These are phyloP conservation scores for Fusarium begoniae DNA, from an alignment of 2,329 filamentous ascomycete species.

Conservation along the genomic window DNA sequence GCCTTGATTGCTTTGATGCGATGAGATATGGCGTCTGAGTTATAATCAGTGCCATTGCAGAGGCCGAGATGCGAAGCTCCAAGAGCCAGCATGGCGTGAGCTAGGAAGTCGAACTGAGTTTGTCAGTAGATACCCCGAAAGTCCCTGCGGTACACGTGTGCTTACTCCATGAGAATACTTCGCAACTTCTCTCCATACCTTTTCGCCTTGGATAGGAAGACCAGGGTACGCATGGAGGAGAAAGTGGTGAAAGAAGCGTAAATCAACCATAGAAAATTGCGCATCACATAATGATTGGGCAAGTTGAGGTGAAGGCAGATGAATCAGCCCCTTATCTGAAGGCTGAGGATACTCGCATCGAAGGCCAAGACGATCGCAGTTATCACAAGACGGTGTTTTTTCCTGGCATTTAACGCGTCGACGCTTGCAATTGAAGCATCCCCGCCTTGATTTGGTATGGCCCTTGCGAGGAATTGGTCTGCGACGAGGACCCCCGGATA, in stretches of 20 bases:
- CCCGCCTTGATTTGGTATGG: neutral
- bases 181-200: neutral
- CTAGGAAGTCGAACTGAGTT: neutral
- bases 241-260: neutral
- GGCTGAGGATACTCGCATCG: neutral
- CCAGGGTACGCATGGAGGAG: neutral
- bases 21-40: neutral
- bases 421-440: neutral
- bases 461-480: neutral
- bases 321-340: rapidly evolving
- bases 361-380: neutral
- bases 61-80: neutral
- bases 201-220: neutral
- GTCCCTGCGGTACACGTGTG: rapidly evolving
- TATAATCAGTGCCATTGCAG: neutral
- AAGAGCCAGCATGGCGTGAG: neutral
- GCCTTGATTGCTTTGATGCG: neutral
- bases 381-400: neutral
- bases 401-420: neutral
- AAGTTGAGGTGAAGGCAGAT: neutral
- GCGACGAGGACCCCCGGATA: neutral
- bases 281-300: neutral
- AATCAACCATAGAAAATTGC: neutral
- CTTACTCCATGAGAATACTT: neutral
- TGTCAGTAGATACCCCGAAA: neutral